Evolutionary conservation across 2,329 filamentous ascomycete species (phyloP).

Genomic region (Ceratocystis albifundus): DNA sequence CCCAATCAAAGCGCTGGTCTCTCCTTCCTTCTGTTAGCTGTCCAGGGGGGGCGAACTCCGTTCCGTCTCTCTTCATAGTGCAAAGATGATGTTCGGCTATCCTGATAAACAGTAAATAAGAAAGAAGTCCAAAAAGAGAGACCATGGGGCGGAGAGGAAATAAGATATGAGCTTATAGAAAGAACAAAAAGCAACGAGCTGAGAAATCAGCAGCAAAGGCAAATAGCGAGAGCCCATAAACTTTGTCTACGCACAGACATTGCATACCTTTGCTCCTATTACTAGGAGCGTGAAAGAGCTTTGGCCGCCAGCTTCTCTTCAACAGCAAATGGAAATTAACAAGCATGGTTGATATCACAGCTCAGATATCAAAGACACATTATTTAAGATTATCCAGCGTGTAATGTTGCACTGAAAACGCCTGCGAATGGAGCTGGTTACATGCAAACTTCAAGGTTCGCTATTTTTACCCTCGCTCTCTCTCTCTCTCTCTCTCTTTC

Average conservation of each 20-base stretch:
- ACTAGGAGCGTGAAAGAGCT: conserved; percentile 1
- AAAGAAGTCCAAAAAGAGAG: background rate
- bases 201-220: background rate
- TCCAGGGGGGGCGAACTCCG: background rate
- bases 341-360: conserved; percentile 1
- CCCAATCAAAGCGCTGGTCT: background rate
- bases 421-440: background rate
- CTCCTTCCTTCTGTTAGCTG: background rate
- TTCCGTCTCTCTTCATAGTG: background rate
- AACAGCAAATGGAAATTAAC: conserved; percentile 6
- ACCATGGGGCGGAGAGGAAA: background rate
- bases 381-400: conserved; percentile 10
- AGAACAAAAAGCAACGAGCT: background rate
- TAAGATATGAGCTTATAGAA: background rate
- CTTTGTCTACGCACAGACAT: conserved; percentile 9
- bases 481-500: no score
- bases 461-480: background rate
- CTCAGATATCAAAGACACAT: background rate
- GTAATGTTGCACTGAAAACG: conserved; percentile 10
- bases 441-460: conserved; percentile 8
- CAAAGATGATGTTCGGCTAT: background rate
- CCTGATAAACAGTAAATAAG: background rate
- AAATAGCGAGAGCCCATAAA: background rate
- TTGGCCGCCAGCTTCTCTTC: conserved; percentile 5
- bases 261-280: background rate